Evolutionary conservation across 1,284 basidiomycete species (phyloP).

Genomic region (Melampsora occidentalis): DNA sequence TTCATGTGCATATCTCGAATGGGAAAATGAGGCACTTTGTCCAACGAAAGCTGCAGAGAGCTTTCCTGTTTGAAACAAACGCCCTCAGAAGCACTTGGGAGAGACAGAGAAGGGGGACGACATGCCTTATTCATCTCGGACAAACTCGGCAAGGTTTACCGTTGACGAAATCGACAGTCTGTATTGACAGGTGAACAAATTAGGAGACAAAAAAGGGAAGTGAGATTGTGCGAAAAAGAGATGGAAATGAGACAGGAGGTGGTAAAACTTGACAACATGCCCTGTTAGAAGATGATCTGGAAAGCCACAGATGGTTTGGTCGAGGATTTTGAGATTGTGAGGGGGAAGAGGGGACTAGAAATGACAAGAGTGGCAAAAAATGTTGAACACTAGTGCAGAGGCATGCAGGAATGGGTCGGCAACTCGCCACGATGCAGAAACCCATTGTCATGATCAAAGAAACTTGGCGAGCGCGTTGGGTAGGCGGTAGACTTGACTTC

Average conservation of each 20-base stretch:
- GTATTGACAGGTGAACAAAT: slow-evolving; percentile 16
- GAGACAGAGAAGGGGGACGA: slow-evolving; percentile 21
- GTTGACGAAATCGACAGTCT: slow-evolving; percentile 3
- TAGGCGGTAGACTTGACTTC: slow-evolving; percentile 1
- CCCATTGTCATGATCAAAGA: slow-evolving; percentile 1
- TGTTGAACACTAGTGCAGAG: slow-evolving; percentile 3
- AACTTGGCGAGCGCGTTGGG: not conserved
- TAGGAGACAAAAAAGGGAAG: slow-evolving; percentile 14
- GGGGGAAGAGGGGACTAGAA: not conserved
- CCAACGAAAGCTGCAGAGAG: slow-evolving; percentile 23
- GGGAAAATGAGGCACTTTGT: not conserved
- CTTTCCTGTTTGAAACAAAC: not conserved
- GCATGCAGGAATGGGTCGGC: slow-evolving; percentile 2
- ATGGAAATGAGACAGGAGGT: slow-evolving; percentile 9
- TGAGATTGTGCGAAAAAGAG: slow-evolving; percentile 12
- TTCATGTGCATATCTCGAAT: slow-evolving; percentile 24
- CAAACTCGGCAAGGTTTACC: slow-evolving; percentile 16
- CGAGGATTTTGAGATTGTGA: slow-evolving; percentile 5
- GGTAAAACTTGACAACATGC: slow-evolving; percentile 3
- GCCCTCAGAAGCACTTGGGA: slow-evolving; percentile 16
- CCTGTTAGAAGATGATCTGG: slow-evolving; percentile 8
- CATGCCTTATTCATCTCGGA: slow-evolving; percentile 41
- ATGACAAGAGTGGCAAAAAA: slow-evolving; percentile 9
- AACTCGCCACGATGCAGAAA: slow-evolving; percentile 10
- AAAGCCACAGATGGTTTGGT: slow-evolving; percentile 12